Conservation (phyloP, 2,329 filamentous ascomycete genomes). For the Cordyceps farinosa region DNA sequence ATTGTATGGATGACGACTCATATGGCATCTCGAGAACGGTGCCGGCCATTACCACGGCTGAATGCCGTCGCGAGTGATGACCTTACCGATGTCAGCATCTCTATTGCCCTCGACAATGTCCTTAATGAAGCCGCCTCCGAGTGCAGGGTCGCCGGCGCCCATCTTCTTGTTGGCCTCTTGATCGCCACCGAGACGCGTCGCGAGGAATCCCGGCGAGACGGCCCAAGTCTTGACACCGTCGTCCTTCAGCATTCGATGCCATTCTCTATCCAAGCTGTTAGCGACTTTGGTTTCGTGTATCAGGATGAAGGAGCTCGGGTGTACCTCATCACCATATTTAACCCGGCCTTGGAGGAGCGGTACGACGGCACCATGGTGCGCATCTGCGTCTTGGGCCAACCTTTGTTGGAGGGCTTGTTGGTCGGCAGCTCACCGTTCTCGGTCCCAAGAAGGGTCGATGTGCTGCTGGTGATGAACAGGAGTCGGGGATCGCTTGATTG, state of each 20-base stretch:
- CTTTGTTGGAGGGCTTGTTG: slow-evolving; percentile 22
- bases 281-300: neutral
- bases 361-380: slow-evolving; percentile 29
- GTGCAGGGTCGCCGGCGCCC: slow-evolving; percentile 31
- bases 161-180: slow-evolving; percentile 23
- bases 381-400: slow-evolving; percentile 39
- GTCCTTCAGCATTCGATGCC: slow-evolving; percentile 35
- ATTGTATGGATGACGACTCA: too few relatives aligned
- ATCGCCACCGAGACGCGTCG: slow-evolving; percentile 35
- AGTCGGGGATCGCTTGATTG: slow-evolving; percentile 38
- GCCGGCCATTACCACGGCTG: slow-evolving; percentile 11
- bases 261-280: slow-evolving; percentile 27
- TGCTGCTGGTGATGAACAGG: slow-evolving; percentile 45
- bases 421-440: slow-evolving; percentile 20
- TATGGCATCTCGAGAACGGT: too few relatives aligned
- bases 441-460: slow-evolving; percentile 31
- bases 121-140: slow-evolving; percentile 38
- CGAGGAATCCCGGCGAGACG: slow-evolving; percentile 40
- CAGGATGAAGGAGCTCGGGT: neutral
- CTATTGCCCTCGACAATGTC: slow-evolving; percentile 39
- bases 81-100: slow-evolving; percentile 39
- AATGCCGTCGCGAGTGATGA: slow-evolving; percentile 25
- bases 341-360: slow-evolving; percentile 39
- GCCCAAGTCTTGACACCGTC: slow-evolving; percentile 41
- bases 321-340: slow-evolving; percentile 47